phyloP scores from a whole-genome alignment of 2,329 filamentous ascomycete genomes.

The Dryadomyces quercivorus region DNA sequence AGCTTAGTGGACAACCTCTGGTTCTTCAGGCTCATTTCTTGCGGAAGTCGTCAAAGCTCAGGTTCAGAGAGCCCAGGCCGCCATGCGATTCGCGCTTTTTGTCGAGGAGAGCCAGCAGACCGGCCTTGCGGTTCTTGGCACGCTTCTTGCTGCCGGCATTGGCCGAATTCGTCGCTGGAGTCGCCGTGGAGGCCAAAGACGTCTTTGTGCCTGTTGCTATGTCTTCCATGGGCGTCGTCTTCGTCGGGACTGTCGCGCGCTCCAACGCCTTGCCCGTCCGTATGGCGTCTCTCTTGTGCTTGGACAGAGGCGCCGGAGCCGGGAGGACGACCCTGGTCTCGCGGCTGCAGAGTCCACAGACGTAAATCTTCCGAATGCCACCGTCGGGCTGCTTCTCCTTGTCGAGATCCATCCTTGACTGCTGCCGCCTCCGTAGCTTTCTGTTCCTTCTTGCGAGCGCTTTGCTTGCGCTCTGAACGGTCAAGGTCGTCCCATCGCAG shows the following conservation, averaged over 20 bases:
- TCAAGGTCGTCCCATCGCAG: slow-evolving; percentile 25
- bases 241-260: neutral
- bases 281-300: neutral
- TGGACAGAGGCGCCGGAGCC: slow-evolving; percentile 20
- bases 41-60: slow-evolving; percentile 47
- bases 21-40: slow-evolving; percentile 17
- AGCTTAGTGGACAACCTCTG: too few relatives aligned
- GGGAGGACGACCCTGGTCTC: slow-evolving; percentile 29
- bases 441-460: slow-evolving; percentile 18
- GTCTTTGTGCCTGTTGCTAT: neutral
- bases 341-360: slow-evolving; percentile 32
- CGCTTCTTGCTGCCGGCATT: slow-evolving; percentile 53
- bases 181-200: too few relatives aligned
- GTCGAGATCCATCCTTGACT: neutral
- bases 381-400: neutral
- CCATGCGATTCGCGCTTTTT: slow-evolving; percentile 27
- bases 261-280: neutral
- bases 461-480: slow-evolving; percentile 18
- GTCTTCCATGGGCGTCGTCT: neutral
- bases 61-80: slow-evolving; percentile 23
- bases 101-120: slow-evolving; percentile 52
- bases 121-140: slow-evolving; percentile 52
- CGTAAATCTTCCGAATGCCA: slow-evolving; percentile 26
- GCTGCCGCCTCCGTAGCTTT: neutral
- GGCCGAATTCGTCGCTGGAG: slow-evolving; percentile 13